These are phyloP conservation scores for Fusarium avenaceum DNA, from an alignment of 2,329 filamentous ascomycete species.

Conservation along the genomic window DNA sequence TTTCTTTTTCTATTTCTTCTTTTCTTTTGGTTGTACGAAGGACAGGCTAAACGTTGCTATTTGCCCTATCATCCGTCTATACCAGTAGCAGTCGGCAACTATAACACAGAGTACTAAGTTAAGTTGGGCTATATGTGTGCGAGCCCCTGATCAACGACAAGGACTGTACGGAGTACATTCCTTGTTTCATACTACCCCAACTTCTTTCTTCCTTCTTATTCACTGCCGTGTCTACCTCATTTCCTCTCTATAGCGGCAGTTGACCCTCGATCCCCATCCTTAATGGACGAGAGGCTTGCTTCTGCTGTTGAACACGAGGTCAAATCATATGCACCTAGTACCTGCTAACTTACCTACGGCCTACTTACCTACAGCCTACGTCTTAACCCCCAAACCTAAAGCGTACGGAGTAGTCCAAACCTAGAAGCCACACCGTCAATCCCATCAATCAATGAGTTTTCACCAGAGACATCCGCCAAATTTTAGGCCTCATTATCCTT, in stretches of 20 bases:
- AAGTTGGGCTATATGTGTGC: not conserved
- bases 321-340: too few relatives aligned
- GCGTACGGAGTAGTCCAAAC: constrained; percentile 9
- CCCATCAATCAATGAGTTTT: constrained; percentile 21
- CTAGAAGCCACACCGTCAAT: constrained; percentile 19
- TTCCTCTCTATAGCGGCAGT: constrained; percentile 3
- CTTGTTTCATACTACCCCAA: not conserved
- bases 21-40: not conserved
- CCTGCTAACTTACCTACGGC: too few relatives aligned
- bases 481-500: not conserved
- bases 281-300: not conserved
- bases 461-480: constrained; percentile 16
- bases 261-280: not conserved
- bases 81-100: not conserved
- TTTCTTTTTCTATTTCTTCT: not conserved
- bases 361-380: too few relatives aligned
- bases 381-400: not conserved
- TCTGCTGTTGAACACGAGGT: not conserved
- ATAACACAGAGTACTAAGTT: not conserved
- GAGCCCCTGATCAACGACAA: not conserved
- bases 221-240: not conserved
- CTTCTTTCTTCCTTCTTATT: not conserved
- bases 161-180: not conserved
- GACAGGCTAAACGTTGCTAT: not conserved
- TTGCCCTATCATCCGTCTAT: not conserved